These are phyloP conservation scores for Mytilinidion resinicola DNA, from an alignment of 495 filamentous ascomycete species.

Conservation along the genomic window DNA sequence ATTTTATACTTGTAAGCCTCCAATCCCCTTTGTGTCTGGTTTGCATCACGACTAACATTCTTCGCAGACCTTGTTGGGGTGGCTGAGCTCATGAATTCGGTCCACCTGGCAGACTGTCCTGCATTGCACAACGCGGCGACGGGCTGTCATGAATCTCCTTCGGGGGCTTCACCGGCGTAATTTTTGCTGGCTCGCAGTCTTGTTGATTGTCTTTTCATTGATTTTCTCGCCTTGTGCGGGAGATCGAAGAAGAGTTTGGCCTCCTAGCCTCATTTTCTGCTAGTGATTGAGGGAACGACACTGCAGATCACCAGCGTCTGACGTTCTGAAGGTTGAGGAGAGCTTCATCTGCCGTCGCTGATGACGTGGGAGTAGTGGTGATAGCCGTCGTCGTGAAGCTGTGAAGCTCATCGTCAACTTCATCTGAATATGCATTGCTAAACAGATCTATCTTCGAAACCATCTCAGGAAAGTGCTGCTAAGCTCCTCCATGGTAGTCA, in stretches of 20 bases:
- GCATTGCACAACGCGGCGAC: constrained; percentile 72
- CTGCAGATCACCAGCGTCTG: no score
- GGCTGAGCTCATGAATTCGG: constrained; percentile 56
- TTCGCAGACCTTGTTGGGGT: constrained; percentile 63
- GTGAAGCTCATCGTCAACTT: no score
- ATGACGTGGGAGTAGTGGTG: no score
- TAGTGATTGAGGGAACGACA: no score
- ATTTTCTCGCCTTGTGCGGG: constrained; percentile 40
- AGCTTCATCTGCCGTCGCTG: no score
- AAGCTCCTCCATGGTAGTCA: no score
- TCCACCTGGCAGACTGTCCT: constrained; percentile 57
- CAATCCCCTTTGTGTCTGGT: neutral
- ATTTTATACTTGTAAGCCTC: neutral
- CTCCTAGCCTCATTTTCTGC: neutral
- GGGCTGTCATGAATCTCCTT: constrained; percentile 57
- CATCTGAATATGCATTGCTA: no score
- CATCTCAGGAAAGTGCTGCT: no score
- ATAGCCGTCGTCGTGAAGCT: no score
- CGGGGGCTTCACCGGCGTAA: constrained; percentile 63
- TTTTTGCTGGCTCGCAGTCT: constrained; percentile 53
- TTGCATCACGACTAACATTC: neutral
- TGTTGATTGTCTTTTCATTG: constrained; percentile 51
- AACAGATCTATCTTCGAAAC: no score
- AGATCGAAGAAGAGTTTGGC: constrained; percentile 46
- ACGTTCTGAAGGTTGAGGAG: no score